Conservation (phyloP, 2,329 filamentous ascomycete species). For the Tympanopsis confertula region DNA sequence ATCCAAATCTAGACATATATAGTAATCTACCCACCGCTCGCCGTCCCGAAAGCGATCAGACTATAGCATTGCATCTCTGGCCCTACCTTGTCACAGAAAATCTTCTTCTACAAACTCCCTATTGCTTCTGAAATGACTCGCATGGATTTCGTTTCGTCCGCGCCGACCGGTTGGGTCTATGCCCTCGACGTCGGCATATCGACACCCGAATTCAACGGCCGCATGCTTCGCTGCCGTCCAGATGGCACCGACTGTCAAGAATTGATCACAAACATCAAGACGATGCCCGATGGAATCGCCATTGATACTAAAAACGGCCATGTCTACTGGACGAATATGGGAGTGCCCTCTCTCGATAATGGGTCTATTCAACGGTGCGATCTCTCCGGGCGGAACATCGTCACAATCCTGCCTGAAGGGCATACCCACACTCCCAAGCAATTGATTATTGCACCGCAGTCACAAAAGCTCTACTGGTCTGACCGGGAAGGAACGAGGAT, state of each 20-base stretch:
- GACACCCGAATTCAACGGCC: too few relatives aligned
- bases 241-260: conserved; percentile 4
- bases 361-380: conserved; percentile 30
- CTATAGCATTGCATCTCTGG: too few relatives aligned
- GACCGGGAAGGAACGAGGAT: conserved; percentile 31
- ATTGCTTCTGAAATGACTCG: too few relatives aligned
- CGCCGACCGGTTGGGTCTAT: too few relatives aligned
- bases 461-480: conserved; percentile 24
- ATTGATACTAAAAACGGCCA: conserved; percentile 17
- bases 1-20: too few relatives aligned
- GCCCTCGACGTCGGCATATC: too few relatives aligned
- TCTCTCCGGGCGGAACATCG: conserved; percentile 32
- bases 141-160: too few relatives aligned
- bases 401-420: conserved; percentile 28
- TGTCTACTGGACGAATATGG: conserved; percentile 40
- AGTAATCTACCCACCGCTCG: too few relatives aligned
- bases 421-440: conserved; percentile 36
- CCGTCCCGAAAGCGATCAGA: too few relatives aligned
- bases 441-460: conserved; percentile 16
- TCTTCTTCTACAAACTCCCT: too few relatives aligned
- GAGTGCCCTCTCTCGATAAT: conserved; percentile 20
- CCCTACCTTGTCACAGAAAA: too few relatives aligned
- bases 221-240: conserved; percentile 3
- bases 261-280: conserved; percentile 2
- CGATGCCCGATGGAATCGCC: conserved; percentile 30